Base-by-base conservation (phyloP, 805 yeast genomes). In the Teunomyces barrocoloradensis region DNA sequence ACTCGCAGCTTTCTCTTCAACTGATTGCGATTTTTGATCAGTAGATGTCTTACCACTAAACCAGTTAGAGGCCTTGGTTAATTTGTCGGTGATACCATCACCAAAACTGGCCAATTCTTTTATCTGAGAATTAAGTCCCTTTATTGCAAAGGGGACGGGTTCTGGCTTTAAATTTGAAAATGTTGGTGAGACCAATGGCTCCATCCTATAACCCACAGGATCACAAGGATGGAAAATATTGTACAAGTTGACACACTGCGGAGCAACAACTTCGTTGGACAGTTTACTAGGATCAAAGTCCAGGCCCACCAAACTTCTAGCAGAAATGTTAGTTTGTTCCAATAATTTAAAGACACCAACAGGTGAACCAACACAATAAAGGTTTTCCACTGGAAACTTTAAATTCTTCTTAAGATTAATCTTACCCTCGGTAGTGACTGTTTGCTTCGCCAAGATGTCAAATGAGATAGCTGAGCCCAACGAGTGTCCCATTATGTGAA, bases 181-280 rank as follows among this genome's bases (percentile, higher is more conserved):
- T 50, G 60, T 65, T 17, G 75, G 71, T 50, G 72, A 66, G 4
- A 91, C 77, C 48, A 92, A 68, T 1, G 99, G 99, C 64, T 92
- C 99, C 48, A 91, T 67, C 46, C 98, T 73, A 58, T 91, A 89
- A 0, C 92, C 91, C 35, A 94, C 84, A 0, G 97, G 96, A 60
- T 92, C 99, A 53, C 95, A 85, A 0, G 92, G 88, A 56, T 92
- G 96, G 68, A 87, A 89, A 5, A 94, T 68, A 60, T 92, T 92
- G 68, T 86, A 94, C 37, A 87, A 64, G 57, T 87, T 86, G 2
- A 73, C 66, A 52, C 86, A 84, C 28, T 75, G 76, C 3, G 94
- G 89, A 3, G 77, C 64, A 6, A 70, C 64, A 3, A 56, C 47
- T 51, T 47, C 12, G 49, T 11, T 21, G 6, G 35, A 5, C 13